Evolutionary conservation across 2,329 filamentous ascomycete genomes (phyloP).

Genomic region (Venturia asperata): DNA sequence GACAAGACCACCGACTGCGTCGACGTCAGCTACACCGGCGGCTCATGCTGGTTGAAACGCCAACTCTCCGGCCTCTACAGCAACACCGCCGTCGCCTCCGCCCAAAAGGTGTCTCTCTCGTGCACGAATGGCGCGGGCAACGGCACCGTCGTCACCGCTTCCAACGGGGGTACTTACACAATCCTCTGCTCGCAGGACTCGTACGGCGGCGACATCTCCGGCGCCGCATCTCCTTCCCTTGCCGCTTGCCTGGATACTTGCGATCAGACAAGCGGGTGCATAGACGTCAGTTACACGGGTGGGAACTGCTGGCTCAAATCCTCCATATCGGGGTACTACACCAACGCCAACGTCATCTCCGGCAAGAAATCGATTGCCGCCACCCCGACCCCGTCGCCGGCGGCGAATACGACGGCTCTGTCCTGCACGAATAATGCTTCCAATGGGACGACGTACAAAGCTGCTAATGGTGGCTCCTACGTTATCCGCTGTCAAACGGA

Average conservation of each 20-base stretch:
- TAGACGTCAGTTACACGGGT: not conserved
- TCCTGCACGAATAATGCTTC: not conserved
- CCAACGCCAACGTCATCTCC: not conserved
- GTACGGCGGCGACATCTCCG: not conserved
- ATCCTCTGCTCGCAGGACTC: not conserved
- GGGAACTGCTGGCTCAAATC: constrained; percentile 5
- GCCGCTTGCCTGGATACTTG: not conserved
- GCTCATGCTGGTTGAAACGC: not conserved
- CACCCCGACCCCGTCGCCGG: not conserved
- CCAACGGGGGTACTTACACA: not conserved
- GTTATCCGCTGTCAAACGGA: not conserved
- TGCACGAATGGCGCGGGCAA: not conserved
- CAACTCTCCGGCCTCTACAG: not conserved
- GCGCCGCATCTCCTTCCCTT: not conserved
- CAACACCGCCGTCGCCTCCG: not conserved
- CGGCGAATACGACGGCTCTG: not conserved
- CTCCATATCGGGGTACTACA: not conserved
- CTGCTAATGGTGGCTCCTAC: not conserved
- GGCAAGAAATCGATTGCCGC: not conserved
- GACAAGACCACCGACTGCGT: not conserved
- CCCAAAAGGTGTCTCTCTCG: not conserved
- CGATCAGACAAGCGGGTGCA: not conserved
- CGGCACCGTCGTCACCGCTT: not conserved
- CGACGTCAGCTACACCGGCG: not conserved
- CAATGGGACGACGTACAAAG: not conserved